Percentiles rank a stretch among this genome's conserved stretches.
Conservation (phyloP, 164 flowering plant genomes). For the Taxillus chinensis region DNA sequence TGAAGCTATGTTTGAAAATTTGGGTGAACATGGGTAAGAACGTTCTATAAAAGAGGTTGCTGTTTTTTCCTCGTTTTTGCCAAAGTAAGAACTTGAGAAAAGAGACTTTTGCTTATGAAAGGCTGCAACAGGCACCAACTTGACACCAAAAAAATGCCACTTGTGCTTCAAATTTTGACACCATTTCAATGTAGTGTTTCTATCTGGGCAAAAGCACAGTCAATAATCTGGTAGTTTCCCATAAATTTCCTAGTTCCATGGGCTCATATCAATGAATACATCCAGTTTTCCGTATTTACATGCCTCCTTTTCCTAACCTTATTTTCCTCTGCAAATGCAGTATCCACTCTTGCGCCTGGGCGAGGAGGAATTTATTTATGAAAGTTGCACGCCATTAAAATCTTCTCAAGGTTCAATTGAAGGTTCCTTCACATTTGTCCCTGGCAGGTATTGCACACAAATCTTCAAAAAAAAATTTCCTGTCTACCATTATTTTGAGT, state of each 20-base stretch:
- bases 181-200: not conserved
- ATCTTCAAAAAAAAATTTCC: not conserved
- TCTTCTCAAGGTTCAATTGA: conserved; percentile 59
- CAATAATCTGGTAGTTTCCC: not conserved
- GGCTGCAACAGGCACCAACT: too few relatives aligned
- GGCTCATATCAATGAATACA: not conserved
- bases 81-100: too few relatives aligned
- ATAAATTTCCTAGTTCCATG: not conserved
- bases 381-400: conserved; percentile 55
- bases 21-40: too few relatives aligned
- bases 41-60: too few relatives aligned
- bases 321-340: conserved; percentile 27
- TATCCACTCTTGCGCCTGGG: conserved; percentile 61
- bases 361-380: conserved; percentile 67
- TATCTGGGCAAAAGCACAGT: not conserved
- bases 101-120: too few relatives aligned
- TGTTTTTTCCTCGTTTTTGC: too few relatives aligned
- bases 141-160: too few relatives aligned
- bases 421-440: conserved; percentile 83
- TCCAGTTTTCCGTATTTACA: not conserved
- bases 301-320: not conserved
- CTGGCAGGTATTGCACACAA: conserved; percentile 65
- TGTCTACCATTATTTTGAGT: not conserved
- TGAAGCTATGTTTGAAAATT: too few relatives aligned
- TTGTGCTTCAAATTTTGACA: not conserved